Evolutionary conservation across 2,329 filamentous ascomycete species (phyloP).

Genomic region (Ascochyta lentis): DNA sequence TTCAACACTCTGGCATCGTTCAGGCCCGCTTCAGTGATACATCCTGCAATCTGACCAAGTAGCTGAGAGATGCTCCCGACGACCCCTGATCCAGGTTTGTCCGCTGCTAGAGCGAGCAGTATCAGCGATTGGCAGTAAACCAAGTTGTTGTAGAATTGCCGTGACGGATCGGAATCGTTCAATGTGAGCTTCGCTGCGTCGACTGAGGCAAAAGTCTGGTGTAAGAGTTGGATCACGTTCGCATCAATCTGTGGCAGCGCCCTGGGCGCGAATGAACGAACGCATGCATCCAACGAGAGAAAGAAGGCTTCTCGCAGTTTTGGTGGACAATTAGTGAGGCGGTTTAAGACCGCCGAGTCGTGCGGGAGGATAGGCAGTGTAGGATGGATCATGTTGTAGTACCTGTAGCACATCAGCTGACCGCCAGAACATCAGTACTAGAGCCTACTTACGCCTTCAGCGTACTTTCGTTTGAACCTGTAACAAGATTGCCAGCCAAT

Average conservation of each 20-base stretch:
- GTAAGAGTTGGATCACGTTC: slow-evolving; percentile 36
- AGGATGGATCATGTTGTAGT: slow-evolving; percentile 46
- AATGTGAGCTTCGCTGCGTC: slow-evolving; percentile 40
- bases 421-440: too few species aligned
- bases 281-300: slow-evolving; percentile 41
- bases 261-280: slow-evolving; percentile 42
- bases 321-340: slow-evolving; percentile 42
- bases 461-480: slow-evolving; percentile 42
- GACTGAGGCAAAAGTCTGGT: slow-evolving; percentile 37
- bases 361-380: slow-evolving; percentile 44
- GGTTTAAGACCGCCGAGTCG: slow-evolving; percentile 42
- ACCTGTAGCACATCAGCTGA: slow-evolving; percentile 34
- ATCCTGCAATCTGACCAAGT: slow-evolving; percentile 41
- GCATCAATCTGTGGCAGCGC: slow-evolving; percentile 36
- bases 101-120: slow-evolving; percentile 42
- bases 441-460: slow-evolving; percentile 42
- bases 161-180: slow-evolving; percentile 34
- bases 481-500: slow-evolving; percentile 43
- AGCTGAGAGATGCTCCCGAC: slow-evolving; percentile 40
- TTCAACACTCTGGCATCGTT: slow-evolving; percentile 39
- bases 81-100: slow-evolving; percentile 37
- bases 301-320: slow-evolving; percentile 48
- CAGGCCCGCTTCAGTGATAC: slow-evolving; percentile 39
- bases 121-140: slow-evolving; percentile 44
- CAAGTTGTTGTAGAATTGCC: slow-evolving; percentile 42